Percentiles rank a stretch among this genome's conserved stretches.
phyloP scores from a whole-genome alignment of 352 stramenopile species.

The Phytophthora syringae region DNA sequence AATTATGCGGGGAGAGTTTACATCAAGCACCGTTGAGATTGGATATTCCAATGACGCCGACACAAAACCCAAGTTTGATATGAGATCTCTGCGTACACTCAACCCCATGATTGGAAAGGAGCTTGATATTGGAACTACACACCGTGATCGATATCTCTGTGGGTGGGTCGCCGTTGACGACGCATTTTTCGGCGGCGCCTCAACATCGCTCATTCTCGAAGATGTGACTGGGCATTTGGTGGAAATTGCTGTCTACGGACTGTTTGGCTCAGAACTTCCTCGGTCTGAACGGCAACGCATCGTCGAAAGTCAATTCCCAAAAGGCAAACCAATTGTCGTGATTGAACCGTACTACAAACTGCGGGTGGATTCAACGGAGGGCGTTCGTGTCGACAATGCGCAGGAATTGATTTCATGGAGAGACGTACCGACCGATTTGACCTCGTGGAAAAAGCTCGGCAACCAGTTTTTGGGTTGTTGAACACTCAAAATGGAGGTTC shows the following conservation, averaged over 20 bases:
- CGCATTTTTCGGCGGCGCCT: constrained; percentile 33
- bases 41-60: constrained; percentile 1
- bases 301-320: constrained; percentile 24
- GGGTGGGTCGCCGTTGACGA: constrained; percentile 38
- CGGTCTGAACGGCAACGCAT: constrained; percentile 11
- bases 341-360: constrained; percentile 47
- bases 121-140: constrained; percentile 31
- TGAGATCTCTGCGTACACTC: constrained; percentile 18
- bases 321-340: constrained; percentile 28
- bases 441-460: constrained; percentile 31
- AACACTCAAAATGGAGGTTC: constrained; percentile 17
- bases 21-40: background rate
- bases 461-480: constrained; percentile 31
- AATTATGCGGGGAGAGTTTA: background rate
- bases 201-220: constrained; percentile 28
- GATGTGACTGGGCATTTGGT: constrained; percentile 39
- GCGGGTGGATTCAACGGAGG: constrained; percentile 22
- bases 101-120: constrained; percentile 34
- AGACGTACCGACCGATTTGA: constrained; percentile 25
- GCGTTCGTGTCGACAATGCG: constrained; percentile 29
- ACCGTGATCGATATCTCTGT: constrained; percentile 40
- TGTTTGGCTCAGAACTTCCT: constrained; percentile 21
- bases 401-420: constrained; percentile 24
- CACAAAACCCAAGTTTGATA: constrained; percentile 14
- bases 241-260: constrained; percentile 36